Evolutionary conservation across 2,329 filamentous ascomycete genomes (phyloP).

Genomic region (Sordariomycetes sp.): DNA sequence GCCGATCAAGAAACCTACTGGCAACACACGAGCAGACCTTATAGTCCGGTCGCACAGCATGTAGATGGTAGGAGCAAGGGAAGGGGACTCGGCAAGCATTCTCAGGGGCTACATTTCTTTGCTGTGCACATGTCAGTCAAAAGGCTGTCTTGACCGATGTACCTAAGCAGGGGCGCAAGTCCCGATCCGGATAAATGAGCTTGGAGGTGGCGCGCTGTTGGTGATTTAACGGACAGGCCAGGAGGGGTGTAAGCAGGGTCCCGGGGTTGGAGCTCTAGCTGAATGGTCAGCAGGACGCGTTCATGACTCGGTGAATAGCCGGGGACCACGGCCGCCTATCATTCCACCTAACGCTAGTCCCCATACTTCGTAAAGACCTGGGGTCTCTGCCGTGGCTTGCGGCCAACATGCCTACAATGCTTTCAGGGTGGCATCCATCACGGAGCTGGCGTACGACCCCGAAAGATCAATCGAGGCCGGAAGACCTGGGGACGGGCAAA

Average conservation of each 20-base stretch:
- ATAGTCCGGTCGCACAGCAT: background rate
- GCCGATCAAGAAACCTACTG: background rate
- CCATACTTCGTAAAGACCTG: background rate
- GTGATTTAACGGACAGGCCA: background rate
- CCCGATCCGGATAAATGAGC: background rate
- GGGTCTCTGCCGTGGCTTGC: background rate
- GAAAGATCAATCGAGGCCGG: too few species aligned
- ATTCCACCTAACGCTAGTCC: background rate
- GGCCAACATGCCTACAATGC: background rate
- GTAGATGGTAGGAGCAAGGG: background rate
- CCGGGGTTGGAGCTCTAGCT: background rate
- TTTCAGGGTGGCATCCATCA: background rate
- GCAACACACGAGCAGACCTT: background rate
- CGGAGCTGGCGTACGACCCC: too few species aligned
- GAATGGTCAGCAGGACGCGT: background rate
- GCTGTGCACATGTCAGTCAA: background rate
- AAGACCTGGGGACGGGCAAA: too few species aligned
- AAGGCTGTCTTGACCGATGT: background rate
- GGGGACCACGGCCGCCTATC: too few species aligned
- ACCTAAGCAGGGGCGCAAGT: background rate
- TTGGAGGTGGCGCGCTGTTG: background rate
- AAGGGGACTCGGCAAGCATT: background rate
- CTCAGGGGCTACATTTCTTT: background rate
- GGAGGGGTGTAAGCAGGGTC: background rate
- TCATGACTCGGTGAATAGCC: background rate